Percentiles rank a stretch among this genome's conserved stretches.
Evolutionary conservation across 1,139 yeast species (phyloP).

Genomic region (Taphrina populina): DNA sequence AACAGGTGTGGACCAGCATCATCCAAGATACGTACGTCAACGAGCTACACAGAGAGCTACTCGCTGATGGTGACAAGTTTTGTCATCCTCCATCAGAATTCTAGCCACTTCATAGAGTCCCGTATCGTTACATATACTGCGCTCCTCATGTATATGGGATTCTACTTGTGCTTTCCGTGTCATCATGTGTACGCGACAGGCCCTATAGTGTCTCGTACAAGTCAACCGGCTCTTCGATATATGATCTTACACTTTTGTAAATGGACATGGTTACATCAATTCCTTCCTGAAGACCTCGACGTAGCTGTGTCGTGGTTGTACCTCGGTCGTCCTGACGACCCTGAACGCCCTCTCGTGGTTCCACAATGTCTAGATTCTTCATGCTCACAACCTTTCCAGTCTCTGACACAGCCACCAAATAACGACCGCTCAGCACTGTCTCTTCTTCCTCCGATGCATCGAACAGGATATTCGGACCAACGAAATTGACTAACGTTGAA

Average conservation of each 20-base stretch:
- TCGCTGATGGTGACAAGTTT: no score
- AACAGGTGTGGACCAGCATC: no score
- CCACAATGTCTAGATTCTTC: conserved; percentile 7
- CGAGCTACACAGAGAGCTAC: no score
- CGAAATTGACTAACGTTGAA: conserved; percentile 6
- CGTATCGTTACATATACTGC: no score
- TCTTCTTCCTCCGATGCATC: conserved; percentile 26
- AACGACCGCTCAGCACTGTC: conserved; percentile 15
- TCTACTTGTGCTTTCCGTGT: no score
- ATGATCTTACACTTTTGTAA: conserved; percentile 18
- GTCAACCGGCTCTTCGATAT: conserved; percentile 28
- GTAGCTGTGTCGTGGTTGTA: conserved; percentile 1
- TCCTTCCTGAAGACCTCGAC: conserved; percentile 16
- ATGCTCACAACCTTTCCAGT: conserved; percentile 7
- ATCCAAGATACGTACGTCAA: no score
- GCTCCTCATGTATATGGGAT: no score
- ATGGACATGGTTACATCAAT: conserved; percentile 21
- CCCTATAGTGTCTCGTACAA: conserved; percentile 14
- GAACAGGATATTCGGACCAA: conserved; percentile 18
- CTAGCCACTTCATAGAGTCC: no score
- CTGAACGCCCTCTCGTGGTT: conserved; percentile 23
- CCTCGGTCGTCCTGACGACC: conserved; percentile 23
- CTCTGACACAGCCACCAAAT: conserved; percentile 16
- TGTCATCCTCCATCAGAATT: no score
- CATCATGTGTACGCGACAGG: no score